These are phyloP conservation scores for Trebouxiophyceae sp. DNA, from an alignment of 163 green algal genomes.

Conservation along the genomic window DNA sequence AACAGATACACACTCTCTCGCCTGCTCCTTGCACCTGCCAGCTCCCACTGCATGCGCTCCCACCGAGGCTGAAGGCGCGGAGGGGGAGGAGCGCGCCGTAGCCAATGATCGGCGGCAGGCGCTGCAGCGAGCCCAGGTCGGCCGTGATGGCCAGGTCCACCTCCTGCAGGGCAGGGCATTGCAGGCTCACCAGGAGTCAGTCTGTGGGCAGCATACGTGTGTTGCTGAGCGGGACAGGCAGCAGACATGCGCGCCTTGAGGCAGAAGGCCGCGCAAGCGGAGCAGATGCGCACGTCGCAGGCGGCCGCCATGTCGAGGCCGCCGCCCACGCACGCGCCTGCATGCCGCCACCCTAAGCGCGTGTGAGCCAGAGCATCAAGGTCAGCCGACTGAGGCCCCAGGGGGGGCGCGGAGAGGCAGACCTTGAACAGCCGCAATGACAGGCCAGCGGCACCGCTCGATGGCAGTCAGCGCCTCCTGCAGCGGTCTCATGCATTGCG, in stretches of 20 bases:
- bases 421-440: slow-evolving; percentile 74
- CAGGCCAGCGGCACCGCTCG: slow-evolving; percentile 67
- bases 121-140: slow-evolving; percentile 87
- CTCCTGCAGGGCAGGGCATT: slow-evolving; percentile 48
- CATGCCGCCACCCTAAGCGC: background rate
- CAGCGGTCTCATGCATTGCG: slow-evolving; percentile 2
- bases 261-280: slow-evolving; percentile 62
- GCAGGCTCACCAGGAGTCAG: no score
- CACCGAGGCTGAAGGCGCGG: no score
- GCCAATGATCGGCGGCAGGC: slow-evolving; percentile 79
- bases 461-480: slow-evolving; percentile 64
- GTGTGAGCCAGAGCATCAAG: background rate
- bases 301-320: slow-evolving; percentile 85
- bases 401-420: background rate
- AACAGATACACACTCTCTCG: no score
- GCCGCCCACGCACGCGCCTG: slow-evolving; percentile 75
- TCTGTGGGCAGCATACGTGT: background rate
- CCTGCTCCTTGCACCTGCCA: no score
- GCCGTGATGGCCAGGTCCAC: slow-evolving; percentile 85
- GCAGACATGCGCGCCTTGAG: slow-evolving; percentile 62
- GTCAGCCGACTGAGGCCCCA: background rate
- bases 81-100: slow-evolving; percentile 44
- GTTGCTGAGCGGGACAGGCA: background rate
- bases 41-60: no score
- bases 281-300: slow-evolving; percentile 76